Evolutionary conservation across 2,329 filamentous ascomycete genomes (phyloP), one percentile per base, ranked within the genome.

Genomic region (Nemania serpens): DNA sequence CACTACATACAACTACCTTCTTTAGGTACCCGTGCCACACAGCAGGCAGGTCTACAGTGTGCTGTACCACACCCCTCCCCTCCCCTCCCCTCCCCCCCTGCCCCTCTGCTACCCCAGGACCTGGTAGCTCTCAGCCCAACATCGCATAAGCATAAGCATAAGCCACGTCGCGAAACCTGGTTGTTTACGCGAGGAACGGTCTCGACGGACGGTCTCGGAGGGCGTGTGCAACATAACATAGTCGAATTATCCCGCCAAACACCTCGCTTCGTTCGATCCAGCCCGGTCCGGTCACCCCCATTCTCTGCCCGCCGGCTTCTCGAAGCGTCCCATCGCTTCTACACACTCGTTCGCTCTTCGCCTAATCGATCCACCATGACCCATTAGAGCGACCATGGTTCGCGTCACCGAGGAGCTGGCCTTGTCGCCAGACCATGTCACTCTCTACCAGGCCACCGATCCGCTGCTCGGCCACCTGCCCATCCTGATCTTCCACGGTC

Each of bases 381-480:
- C 75, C 67, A 71, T 71, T 79, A 73, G 72, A 76, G 74, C 75
- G 75, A 83, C 78, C 79, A 97, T 97, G 93, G 91, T 94, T 81
- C 87, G 89, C 79, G 85, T 94, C 75, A 89, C 86, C 70, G 87
- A 89, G 68, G 88, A 91, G 77, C 85, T 93, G 80, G 87, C 87
- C 73, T 84, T 97, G 76, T 89, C 91, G 76, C 83, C 90, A 75
- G 90, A 94, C 75, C 84, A 90, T 75, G 85, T 97, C 75, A 88
- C 86, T 73, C 90, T 97, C 71, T 98, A 96, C 82, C 90, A 96
- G 78, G 88, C 92, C 69, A 89, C 88, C 75, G 95, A 99, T 77
- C 87, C 91, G 63, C 81, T 93, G 67, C 88, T 96, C 58, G 89
- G 89, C 76, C 85, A 93, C 78, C 82, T 93, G 64, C 88, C 93